Base-by-base conservation (phyloP, 345 rosid species). In the Populus deltoides region DNA sequence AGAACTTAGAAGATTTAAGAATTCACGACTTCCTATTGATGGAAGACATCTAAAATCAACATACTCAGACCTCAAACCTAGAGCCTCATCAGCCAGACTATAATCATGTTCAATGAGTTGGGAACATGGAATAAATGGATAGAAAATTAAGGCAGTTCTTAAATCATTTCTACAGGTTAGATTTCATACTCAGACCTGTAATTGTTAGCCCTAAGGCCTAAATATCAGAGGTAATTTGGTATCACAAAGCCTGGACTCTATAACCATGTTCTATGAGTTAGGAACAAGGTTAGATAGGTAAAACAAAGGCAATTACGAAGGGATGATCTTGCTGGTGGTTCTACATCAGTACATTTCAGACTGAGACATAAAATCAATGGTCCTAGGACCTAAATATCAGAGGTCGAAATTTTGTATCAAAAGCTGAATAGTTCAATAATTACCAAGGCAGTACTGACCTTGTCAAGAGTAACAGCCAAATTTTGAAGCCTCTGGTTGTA, bases 401-500 rank as follows among this genome's bases (percentile, higher is more conserved):
- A 57, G 63, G 13, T 57, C 24, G 5, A n/a, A 57, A n/a, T 57
- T 9, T 9, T 55, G 29, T 57, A 8, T 57, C 24, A 57, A n/a
- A 57, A 22, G 15, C 29, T 9, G 63, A 22, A 22, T 12, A 11
- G 47, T 65, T 35, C 68, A 29, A 31, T 10, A 33, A 65, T 31
- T 29, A 65, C 12, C 63, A 57, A 68, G 76, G 55, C 70, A 67
- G 51, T 35, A 83, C 68, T 79, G 81, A 97, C 99, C 98, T 97
- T 97, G 88, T 97, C 99, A 81, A 97, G 97, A 77, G 98, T 97
- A 65, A 92, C 86, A 45, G 99, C 99, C 90, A 97, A 81, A 88
- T 97, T 97, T 85, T 97, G 99, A 83, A 97, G 97, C 88, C 99
- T 91, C 92, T 97, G 99, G 84, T 97, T 97, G 86, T 92, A 94